Evolutionary conservation across 352 stramenopile genomes (phyloP), one percentile per base, ranked within the genome.

Genomic region (Pythium pectinolyticum): DNA sequence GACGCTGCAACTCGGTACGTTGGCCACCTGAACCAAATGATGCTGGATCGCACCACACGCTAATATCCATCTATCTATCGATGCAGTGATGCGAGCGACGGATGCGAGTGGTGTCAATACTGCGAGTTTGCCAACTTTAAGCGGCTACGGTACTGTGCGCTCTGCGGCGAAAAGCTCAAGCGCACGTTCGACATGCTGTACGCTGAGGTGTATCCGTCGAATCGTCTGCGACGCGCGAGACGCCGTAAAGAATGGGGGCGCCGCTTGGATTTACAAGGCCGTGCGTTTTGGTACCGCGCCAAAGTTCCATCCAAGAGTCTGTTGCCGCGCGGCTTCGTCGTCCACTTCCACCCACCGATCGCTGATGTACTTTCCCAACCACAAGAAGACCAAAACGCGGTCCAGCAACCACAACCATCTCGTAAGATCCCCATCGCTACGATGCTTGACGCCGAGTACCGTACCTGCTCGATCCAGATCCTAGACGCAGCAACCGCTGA

Each of bases 121-220:
- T 86, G 74, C 51, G 66, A 63, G 4, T 86, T 86, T 52, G 66
- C 67, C 17, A 86, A 83, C 62, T 72, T 72, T 34, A 76, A 78
- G 55, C 61, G 69, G n/a, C 58, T 75, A 25, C 61, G 61, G 12
- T 73, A 75, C 59, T 86, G 77, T 37, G 70, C 75, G 5, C 46
- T 86, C 1, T 86, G 77, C 31, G 74, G 77, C 15, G 57, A 66
- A 20, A 20, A 50, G 0, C 41, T 70, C 15, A 58, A 63, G 51
- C 46, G 43, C n/a, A 63, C 63, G 15, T 63, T 72, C n/a, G 57
- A 72, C 24, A 49, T 67, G 15, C 58, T 72, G 9, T 72, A 67
- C 24, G 40, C 52, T 9, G 47, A 57, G 2, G 39, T 54, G 14
- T 28, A 41, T 12, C 41, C 57, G 15, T 39, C 53, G 0, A 57